phyloP scores from a whole-genome alignment of 495 filamentous ascomycete species.

The Aspergillus sclerotioniger region DNA sequence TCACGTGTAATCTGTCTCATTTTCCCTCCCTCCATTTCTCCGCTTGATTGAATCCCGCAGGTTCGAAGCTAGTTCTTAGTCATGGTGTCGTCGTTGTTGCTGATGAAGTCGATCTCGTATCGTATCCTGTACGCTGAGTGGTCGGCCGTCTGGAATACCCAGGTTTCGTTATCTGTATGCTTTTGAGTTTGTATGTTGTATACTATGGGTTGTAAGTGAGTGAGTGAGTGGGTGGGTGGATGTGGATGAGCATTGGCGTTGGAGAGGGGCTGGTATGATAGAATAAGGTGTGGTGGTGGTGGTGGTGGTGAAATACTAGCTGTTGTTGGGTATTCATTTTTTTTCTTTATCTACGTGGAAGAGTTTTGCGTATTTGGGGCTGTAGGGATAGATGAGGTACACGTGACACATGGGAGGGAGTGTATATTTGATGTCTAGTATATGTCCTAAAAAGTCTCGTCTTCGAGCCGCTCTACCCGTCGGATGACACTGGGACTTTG shows the following conservation, averaged over 20 bases:
- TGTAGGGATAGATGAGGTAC: neutral
- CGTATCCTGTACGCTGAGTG: conserved; percentile 3
- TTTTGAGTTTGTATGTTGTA: conserved; percentile 6
- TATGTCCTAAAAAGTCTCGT: conserved; percentile 64
- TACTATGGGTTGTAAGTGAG: too few species aligned
- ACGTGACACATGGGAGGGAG: neutral
- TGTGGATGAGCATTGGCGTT: too few species aligned
- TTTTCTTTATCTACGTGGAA: too few species aligned
- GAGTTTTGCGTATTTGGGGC: neutral
- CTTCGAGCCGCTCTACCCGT: conserved; percentile 61
- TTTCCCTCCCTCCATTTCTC: conserved; percentile 4
- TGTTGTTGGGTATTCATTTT: too few species aligned
- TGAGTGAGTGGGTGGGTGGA: too few species aligned
- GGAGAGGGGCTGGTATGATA: too few species aligned
- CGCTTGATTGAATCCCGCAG: conserved; percentile 24
- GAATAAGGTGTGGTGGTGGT: too few species aligned
- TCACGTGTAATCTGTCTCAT: conserved; percentile 13
- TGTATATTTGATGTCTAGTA: neutral
- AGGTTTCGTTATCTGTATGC: neutral
- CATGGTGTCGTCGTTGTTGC: neutral
- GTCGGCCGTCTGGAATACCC: conserved; percentile 14
- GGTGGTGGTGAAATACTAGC: too few species aligned
- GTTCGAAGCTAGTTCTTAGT: conserved; percentile 28
- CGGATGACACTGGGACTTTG: conserved; percentile 76
- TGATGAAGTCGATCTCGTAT: neutral